A percentile compares a stretch with the other conserved stretches of the same genome.
Evolutionary conservation across 352 stramenopile species (phyloP).

Genomic region (Phytophthora kernoviae): DNA sequence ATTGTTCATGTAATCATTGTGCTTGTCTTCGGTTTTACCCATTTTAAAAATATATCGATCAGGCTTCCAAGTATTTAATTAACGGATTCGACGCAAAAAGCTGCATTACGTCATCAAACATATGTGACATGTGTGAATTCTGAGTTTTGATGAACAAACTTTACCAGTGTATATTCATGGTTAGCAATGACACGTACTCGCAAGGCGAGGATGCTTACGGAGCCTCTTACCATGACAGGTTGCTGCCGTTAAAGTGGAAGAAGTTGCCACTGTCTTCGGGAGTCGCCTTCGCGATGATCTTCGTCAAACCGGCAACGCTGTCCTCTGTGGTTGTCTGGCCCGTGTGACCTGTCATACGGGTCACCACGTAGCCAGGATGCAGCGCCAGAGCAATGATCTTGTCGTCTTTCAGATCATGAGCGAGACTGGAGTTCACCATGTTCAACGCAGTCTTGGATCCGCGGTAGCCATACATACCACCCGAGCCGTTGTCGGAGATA

Average conservation of each 20-base stretch:
- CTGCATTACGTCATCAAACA: no score
- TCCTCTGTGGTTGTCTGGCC: constrained; percentile 30
- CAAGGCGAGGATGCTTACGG: no score
- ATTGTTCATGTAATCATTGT: not conserved
- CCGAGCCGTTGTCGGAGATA: constrained; percentile 33
- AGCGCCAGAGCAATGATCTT: constrained; percentile 42
- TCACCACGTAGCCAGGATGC: constrained; percentile 55
- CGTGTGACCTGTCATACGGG: constrained; percentile 42
- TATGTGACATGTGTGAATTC: no score
- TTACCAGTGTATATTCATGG: no score
- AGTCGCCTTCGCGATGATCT: constrained; percentile 35
- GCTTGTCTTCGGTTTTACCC: not conserved
- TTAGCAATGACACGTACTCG: no score
- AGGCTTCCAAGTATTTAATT: no score
- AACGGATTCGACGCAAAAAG: not conserved
- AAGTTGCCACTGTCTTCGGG: constrained; percentile 44
- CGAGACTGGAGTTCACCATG: constrained; percentile 51
- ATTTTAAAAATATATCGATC: no score
- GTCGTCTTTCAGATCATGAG: constrained; percentile 42
- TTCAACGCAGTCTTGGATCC: constrained; percentile 72
- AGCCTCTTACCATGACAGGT: constrained; percentile 34
- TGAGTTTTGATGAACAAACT: no score
- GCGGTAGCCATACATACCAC: constrained; percentile 59
- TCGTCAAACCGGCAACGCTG: constrained; percentile 39
- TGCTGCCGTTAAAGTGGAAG: constrained; percentile 37